Percentiles rank a stretch among this genome's conserved stretches.
phyloP scores from a whole-genome alignment of 1,139 yeast genomes.

The Ogataea hybrid region DNA sequence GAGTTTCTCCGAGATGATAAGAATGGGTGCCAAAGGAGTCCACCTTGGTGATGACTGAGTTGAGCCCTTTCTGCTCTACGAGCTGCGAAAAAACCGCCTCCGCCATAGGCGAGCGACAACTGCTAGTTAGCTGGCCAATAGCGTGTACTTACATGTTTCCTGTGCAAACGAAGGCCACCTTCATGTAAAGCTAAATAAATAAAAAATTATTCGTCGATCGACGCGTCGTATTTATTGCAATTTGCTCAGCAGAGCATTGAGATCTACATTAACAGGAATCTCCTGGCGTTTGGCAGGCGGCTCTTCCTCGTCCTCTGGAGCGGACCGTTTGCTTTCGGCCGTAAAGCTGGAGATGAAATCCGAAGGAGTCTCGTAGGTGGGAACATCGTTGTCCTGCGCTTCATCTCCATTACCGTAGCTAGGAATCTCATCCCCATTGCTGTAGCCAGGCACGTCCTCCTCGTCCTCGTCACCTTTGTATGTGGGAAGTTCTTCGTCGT shows the following conservation, averaged over 20 bases:
- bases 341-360: slow-evolving; percentile 4
- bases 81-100: slow-evolving; percentile 81
- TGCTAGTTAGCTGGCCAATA: slow-evolving; percentile 22
- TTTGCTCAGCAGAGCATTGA: slow-evolving; percentile 19
- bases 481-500: slow-evolving; percentile 31
- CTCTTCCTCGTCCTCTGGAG: slow-evolving; percentile 1
- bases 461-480: slow-evolving; percentile 33
- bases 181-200: slow-evolving; percentile 9
- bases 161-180: slow-evolving; percentile 83
- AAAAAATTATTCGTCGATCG: slow-evolving; percentile 7
- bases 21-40: slow-evolving; percentile 92
- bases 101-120: slow-evolving; percentile 98
- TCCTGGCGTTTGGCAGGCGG: slow-evolving; percentile 2
- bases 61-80: slow-evolving; percentile 48
- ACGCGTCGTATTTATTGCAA: slow-evolving; percentile 15
- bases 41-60: slow-evolving; percentile 45
- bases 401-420: too few relatives aligned
- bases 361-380: slow-evolving; percentile 4
- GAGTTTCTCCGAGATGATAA: slow-evolving; percentile 78
- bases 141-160: slow-evolving; percentile 77
- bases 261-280: slow-evolving; percentile 16
- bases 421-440: too few relatives aligned
- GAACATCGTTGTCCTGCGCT: too few relatives aligned
- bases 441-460: slow-evolving; percentile 13
- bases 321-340: not conserved